These are phyloP conservation scores for Eucalyptus virginea DNA, from an alignment of 345 rosid species.

Conservation along the genomic window DNA sequence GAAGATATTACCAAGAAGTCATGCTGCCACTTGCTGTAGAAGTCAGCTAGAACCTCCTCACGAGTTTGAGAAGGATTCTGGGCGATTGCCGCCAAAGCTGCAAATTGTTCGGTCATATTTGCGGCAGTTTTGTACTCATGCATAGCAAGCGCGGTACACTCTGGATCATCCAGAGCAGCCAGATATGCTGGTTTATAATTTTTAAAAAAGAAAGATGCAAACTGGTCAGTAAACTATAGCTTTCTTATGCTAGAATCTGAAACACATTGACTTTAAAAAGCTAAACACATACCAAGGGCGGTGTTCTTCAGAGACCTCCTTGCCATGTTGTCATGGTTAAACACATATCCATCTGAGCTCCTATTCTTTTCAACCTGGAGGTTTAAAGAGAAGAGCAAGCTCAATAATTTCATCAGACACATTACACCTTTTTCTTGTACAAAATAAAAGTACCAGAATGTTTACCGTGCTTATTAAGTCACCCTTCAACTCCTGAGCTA, in stretches of 20 bases:
- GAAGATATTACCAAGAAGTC: conserved; percentile 51
- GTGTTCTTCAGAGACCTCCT: conserved; percentile 78
- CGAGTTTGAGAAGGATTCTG: conserved; percentile 73
- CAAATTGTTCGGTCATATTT: conserved; percentile 89
- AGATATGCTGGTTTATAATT: conserved; percentile 46
- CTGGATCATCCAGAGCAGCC: conserved; percentile 69
- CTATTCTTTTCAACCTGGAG: conserved; percentile 64
- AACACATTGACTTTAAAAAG: background rate
- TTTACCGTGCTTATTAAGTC: conserved; percentile 65
- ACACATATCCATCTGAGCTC: conserved; percentile 65
- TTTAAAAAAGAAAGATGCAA: background rate
- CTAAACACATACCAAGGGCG: conserved; percentile 56
- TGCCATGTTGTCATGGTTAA: conserved; percentile 78
- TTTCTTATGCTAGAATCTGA: background rate
- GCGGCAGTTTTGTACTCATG: conserved; percentile 69
- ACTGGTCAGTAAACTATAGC: background rate
- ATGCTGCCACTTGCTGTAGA: conserved; percentile 80
- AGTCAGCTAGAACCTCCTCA: conserved; percentile 73
- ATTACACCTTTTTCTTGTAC: background rate
- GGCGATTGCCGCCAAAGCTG: conserved; percentile 83
- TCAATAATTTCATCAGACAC: background rate
- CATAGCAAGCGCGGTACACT: conserved; percentile 37
- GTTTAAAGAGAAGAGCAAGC: background rate
- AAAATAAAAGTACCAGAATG: background rate
- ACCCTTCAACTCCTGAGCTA: conserved; percentile 77